Percentiles rank a stretch among this genome's conserved stretches.
These are phyloP conservation scores for Hygrophorus russula DNA, from an alignment of 768 basidiomycete species.

Conservation along the genomic window DNA sequence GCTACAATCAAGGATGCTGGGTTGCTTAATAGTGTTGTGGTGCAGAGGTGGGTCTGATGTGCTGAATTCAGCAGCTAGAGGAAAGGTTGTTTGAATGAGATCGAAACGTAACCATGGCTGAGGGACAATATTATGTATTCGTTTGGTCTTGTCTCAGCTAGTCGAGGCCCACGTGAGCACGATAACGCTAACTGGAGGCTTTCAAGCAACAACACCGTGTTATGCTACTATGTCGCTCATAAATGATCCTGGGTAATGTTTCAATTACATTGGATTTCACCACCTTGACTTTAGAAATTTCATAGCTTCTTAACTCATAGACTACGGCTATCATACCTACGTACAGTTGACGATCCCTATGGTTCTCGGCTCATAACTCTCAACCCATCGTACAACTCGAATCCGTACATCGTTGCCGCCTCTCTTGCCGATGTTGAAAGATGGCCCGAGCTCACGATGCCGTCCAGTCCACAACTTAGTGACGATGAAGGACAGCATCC, in stretches of 20 bases:
- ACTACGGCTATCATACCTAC: constrained; percentile 78
- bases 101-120: no score
- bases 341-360: constrained; percentile 80
- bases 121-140: no score
- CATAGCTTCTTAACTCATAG: constrained; percentile 67
- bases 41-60: constrained; percentile 59
- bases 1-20: constrained; percentile 65
- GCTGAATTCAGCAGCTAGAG: constrained; percentile 5
- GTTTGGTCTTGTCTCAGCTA: no score
- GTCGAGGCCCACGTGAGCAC: no score
- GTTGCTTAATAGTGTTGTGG: constrained; percentile 72
- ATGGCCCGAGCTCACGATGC: constrained; percentile 78
- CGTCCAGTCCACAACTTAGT: constrained; percentile 60
- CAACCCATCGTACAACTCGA: constrained; percentile 64
- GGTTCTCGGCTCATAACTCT: constrained; percentile 73
- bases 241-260: neutral
- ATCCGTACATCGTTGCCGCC: constrained; percentile 74
- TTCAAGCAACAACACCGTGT: neutral
- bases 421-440: constrained; percentile 66
- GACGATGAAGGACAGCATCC: constrained; percentile 53
- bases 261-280: neutral
- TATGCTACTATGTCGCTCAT: constrained; percentile 10
- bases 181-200: no score
- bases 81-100: neutral
- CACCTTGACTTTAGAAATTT: neutral